Evolutionary conservation across 768 basidiomycete species (phyloP).

Genomic region (Hirschioporus abietinus): DNA sequence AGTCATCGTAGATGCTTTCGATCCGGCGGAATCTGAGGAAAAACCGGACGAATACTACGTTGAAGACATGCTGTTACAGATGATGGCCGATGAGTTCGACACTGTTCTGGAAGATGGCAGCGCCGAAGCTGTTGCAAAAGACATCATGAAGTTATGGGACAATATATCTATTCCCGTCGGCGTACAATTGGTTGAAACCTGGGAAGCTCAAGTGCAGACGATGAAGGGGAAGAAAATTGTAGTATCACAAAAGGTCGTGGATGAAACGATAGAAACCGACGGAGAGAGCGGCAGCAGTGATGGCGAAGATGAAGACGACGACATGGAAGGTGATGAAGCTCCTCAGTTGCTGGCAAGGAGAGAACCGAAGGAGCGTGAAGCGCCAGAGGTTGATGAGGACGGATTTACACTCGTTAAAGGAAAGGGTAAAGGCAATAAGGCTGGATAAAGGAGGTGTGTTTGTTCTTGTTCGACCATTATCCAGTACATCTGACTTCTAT

Average conservation of each 20-base stretch:
- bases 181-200: conserved; percentile 42
- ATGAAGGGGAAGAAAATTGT: conserved; percentile 51
- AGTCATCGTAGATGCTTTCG: conserved; percentile 71
- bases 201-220: conserved; percentile 60
- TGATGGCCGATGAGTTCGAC: conserved; percentile 87
- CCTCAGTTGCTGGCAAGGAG: conserved; percentile 22
- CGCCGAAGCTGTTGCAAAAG: conserved; percentile 63
- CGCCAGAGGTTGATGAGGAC: conserved; percentile 80
- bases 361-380: conserved; percentile 39
- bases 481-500: too few relatives aligned
- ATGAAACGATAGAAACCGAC: conserved; percentile 19
- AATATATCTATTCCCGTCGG: conserved; percentile 30
- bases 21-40: conserved; percentile 11
- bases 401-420: conserved; percentile 81
- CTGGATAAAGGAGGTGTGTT: neutral
- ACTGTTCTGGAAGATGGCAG: conserved; percentile 81
- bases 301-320: conserved; percentile 41
- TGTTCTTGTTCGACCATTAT: neutral
- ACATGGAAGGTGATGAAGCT: conserved; percentile 35
- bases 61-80: conserved; percentile 75
- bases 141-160: conserved; percentile 64
- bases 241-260: conserved; percentile 36
- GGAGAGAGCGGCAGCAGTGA: conserved; percentile 23
- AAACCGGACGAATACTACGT: conserved; percentile 34
- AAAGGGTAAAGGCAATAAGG: conserved; percentile 29